Percentiles rank a stretch among this genome's conserved stretches.
These are phyloP conservation scores for Acanthamoeba culbertsoni DNA, from an alignment of 208 protist genomes.

Conservation along the genomic window DNA sequence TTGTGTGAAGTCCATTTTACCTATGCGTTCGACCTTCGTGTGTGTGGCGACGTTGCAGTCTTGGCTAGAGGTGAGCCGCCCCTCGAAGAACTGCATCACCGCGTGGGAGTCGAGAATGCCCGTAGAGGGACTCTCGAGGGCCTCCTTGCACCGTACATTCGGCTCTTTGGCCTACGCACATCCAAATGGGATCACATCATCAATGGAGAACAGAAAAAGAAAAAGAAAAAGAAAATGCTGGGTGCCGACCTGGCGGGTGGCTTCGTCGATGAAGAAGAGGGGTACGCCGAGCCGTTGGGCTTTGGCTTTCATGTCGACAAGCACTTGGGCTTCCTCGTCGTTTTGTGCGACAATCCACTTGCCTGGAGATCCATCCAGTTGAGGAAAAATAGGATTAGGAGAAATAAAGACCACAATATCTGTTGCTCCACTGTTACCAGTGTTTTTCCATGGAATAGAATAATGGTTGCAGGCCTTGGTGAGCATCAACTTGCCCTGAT, in stretches of 20 bases:
- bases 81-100: constrained; percentile 9
- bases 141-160: background rate
- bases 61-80: background rate
- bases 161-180: background rate
- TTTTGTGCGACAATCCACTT: background rate
- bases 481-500: background rate
- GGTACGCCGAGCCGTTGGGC: background rate
- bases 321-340: background rate
- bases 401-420: background rate
- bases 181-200: background rate
- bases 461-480: background rate
- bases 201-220: background rate
- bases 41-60: constrained; percentile 14
- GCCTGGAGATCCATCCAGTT: background rate
- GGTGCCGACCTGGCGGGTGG: background rate
- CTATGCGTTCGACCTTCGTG: background rate
- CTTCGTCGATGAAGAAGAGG: background rate
- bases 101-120: background rate
- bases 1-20: background rate
- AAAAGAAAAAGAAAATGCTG: background rate
- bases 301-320: background rate
- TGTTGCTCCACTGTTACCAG: too few relatives aligned
- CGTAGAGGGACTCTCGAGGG: background rate
- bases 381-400: background rate
- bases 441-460: background rate